Evolutionary conservation across 2,329 filamentous ascomycete genomes (phyloP).

Genomic region (Paradendryphiella salina): DNA sequence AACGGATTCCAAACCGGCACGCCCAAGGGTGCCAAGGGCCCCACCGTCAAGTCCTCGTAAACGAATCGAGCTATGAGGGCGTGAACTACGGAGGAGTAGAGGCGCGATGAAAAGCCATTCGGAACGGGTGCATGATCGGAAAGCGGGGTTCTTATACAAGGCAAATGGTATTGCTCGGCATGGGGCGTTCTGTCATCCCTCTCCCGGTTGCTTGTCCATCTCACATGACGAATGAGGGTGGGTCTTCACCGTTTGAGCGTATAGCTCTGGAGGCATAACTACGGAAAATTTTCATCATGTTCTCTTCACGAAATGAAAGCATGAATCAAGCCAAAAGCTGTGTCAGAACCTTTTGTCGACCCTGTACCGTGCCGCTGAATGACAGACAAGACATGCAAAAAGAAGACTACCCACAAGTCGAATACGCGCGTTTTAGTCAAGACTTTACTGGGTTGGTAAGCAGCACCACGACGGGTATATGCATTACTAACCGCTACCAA

Average conservation of each 20-base stretch:
- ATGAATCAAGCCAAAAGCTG: conserved; percentile 24
- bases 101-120: conserved; percentile 32
- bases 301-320: conserved; percentile 46
- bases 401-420: background rate
- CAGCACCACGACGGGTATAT: background rate
- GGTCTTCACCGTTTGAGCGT: conserved; percentile 29
- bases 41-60: conserved; percentile 42
- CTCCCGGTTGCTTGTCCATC: conserved; percentile 40
- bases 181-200: conserved; percentile 45
- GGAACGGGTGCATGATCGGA: conserved; percentile 37
- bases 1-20: conserved; percentile 95
- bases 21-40: conserved; percentile 80
- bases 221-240: conserved; percentile 37
- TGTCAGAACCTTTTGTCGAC: conserved; percentile 3
- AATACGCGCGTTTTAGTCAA: too few relatives aligned
- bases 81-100: conserved; percentile 23
- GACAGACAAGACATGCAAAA: background rate
- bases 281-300: conserved; percentile 47
- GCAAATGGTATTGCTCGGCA: conserved; percentile 46
- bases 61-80: conserved; percentile 15
- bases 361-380: background rate
- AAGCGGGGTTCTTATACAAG: conserved; percentile 40
- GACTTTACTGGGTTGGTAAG: background rate
- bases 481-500: background rate
- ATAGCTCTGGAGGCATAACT: conserved; percentile 44